Evolutionary conservation across 768 basidiomycete genomes (phyloP), one percentile per base, ranked within the genome.

Genomic region (Polyporus arcularius): DNA sequence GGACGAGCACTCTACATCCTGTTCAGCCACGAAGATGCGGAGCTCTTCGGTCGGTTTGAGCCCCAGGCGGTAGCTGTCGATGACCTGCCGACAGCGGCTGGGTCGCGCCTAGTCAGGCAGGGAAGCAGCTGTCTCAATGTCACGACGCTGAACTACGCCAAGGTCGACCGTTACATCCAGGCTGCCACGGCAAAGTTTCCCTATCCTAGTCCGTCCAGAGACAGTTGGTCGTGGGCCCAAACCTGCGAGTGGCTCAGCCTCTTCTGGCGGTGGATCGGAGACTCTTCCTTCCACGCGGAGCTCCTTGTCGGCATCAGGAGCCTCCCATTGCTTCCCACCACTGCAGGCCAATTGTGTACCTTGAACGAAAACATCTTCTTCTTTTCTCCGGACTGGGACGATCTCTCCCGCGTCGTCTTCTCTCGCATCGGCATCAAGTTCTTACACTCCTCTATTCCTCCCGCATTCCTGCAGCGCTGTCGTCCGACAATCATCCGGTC

Each of bases 191-290:
- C 58, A 61, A 6, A 63, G 70, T 40, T 59, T 62, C 8, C 53
- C 39, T 35, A 35, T 35, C 35, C 35, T 35, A 35, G 35, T 35
- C 35, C 35, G 3, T 35, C 35, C 35, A 11, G 6, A 35, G 35
- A 35, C 35, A 5, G 6, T 16, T 55, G 42, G 43, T n/a, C 43
- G 15, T 42, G 42, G 40, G 16, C 41, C n/a, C 41, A 15, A 15
- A 28, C 54, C 6, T 12, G 41, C 16, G 45, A 57, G 5, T 81
- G 78, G 78, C 56, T 81, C n/a, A 66, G 71, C 1, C 51, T 55
- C 1, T 82, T 82, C 60, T 84, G 82, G 82, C 43, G 53, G 3
- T 83, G 81, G 82, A 52, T 78, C 47, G 65, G 60, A 5, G 58
- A 41, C 0, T 79, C 72, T 69, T 16, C 51, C 0, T 57, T 49